Evolutionary conservation across 495 filamentous ascomycete genomes (phyloP).

Genomic region (Hyaloscypha hepaticicola): DNA sequence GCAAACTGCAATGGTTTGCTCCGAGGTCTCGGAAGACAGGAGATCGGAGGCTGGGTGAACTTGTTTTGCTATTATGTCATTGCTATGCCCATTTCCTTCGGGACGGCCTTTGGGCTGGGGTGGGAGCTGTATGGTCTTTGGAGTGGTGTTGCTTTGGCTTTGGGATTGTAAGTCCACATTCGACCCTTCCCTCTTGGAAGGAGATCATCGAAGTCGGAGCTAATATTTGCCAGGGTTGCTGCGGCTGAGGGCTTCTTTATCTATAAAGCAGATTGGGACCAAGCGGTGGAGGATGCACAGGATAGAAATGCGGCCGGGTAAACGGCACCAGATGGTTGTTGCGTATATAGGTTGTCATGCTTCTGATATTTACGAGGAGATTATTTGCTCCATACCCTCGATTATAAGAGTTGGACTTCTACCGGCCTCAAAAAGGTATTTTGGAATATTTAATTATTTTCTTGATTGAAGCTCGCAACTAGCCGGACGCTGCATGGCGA

Average conservation of each 20-base stretch:
- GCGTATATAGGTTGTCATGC: background rate
- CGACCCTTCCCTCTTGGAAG: constrained; percentile 31
- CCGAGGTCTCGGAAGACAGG: constrained; percentile 79
- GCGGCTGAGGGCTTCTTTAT: constrained; percentile 66
- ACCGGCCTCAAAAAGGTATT: no score
- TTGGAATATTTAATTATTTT: no score
- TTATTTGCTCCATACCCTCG: background rate
- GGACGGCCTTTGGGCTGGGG: constrained; percentile 65
- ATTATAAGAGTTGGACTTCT: no score
- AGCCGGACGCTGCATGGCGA: no score
- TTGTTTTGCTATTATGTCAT: constrained; percentile 82
- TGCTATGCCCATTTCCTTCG: constrained; percentile 81
- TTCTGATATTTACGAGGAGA: background rate
- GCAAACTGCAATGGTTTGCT: constrained; percentile 79
- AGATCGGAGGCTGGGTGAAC: constrained; percentile 85
- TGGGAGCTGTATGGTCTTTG: constrained; percentile 80
- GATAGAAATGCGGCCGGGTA: constrained; percentile 61
- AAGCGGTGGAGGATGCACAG: constrained; percentile 70
- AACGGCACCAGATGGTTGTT: constrained; percentile 10
- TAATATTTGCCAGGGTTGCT: constrained; percentile 48
- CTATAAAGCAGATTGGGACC: constrained; percentile 65
- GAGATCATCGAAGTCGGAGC: background rate
- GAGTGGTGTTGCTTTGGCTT: constrained; percentile 72
- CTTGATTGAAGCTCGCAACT: no score
- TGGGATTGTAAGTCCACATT: constrained; percentile 45